A percentile compares a stretch with the other conserved stretches of the same genome.
phyloP scores from a whole-genome alignment of 192 early-diverging fungal species.

The Geosiphon pyriformis region DNA sequence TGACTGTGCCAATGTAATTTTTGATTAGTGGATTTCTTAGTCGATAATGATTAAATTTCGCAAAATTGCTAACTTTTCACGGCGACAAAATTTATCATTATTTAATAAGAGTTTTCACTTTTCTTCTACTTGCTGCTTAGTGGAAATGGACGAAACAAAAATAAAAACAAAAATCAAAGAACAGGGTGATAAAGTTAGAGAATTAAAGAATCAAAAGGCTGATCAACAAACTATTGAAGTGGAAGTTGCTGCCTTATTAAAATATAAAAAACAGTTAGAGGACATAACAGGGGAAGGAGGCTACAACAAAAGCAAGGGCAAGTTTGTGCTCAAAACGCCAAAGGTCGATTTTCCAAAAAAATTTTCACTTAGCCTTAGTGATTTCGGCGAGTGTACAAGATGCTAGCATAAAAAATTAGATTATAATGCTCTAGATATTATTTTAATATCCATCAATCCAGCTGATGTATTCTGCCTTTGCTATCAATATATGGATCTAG shows the following conservation, averaged over 20 bases:
- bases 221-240: slow-evolving; percentile 50
- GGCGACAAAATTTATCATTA: too few relatives aligned
- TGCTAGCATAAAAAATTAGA: too few relatives aligned
- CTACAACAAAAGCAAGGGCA: slow-evolving; percentile 38
- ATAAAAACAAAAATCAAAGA: slow-evolving; percentile 41
- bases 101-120: too few relatives aligned
- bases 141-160: not conserved
- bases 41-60: too few relatives aligned
- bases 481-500: slow-evolving; percentile 29
- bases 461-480: too few relatives aligned
- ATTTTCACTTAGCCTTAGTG: not conserved
- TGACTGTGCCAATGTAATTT: too few relatives aligned
- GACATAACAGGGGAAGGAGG: slow-evolving; percentile 30
- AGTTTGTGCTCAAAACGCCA: slow-evolving; percentile 70
- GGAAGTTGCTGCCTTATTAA: slow-evolving; percentile 51
- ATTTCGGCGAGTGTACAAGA: not conserved
- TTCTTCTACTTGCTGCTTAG: too few relatives aligned
- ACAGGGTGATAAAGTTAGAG: slow-evolving; percentile 54
- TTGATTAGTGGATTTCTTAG: too few relatives aligned
- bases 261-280: slow-evolving; percentile 59
- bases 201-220: slow-evolving; percentile 57
- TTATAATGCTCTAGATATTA: not conserved
- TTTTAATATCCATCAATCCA: slow-evolving; percentile 8
- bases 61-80: too few relatives aligned
- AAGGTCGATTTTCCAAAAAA: slow-evolving; percentile 47